phyloP scores from a whole-genome alignment of 352 stramenopile genomes.

The Elongisporangium senticosum region DNA sequence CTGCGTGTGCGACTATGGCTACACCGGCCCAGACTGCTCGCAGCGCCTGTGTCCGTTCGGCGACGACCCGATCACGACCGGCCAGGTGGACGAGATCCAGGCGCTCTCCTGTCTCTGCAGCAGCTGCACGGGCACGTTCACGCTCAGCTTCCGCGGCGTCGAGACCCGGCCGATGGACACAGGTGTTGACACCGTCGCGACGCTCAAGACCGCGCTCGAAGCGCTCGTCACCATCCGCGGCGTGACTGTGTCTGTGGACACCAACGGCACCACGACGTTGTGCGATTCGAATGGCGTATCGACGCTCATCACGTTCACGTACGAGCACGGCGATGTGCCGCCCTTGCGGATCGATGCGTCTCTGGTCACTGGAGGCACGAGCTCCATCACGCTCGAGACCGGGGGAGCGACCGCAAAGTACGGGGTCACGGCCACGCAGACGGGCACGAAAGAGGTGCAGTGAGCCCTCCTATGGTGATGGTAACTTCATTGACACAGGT shows the following conservation, averaged over 20 bases:
- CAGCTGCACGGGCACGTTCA: constrained; percentile 59
- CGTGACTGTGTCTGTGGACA: constrained; percentile 41
- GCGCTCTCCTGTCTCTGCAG: constrained; percentile 58
- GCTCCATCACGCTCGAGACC: constrained; percentile 28
- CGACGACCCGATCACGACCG: constrained; percentile 77
- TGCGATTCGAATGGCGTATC: constrained; percentile 55
- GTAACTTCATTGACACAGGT: not conserved
- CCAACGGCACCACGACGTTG: constrained; percentile 22
- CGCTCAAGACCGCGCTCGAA: constrained; percentile 41
- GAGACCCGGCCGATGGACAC: constrained; percentile 39
- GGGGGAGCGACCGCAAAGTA: constrained; percentile 28
- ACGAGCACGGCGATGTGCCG: constrained; percentile 64
- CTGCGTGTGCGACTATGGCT: constrained; percentile 89
- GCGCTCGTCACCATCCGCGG: constrained; percentile 42
- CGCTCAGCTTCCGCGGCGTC: constrained; percentile 47
- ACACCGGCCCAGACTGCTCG: constrained; percentile 83
- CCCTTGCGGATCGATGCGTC: constrained; percentile 27
- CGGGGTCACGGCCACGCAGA: constrained; percentile 26
- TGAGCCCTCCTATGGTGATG: not conserved
- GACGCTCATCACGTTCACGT: constrained; percentile 54
- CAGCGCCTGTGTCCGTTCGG: constrained; percentile 77
- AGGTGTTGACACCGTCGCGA: constrained; percentile 33
- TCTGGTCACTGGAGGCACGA: constrained; percentile 23
- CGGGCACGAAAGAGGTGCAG: constrained; percentile 59
- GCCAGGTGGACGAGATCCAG: constrained; percentile 78